Evolutionary conservation across 1,284 basidiomycete genomes (phyloP), one percentile per base, ranked within the genome.

Genomic region (Moniliella sp.): DNA sequence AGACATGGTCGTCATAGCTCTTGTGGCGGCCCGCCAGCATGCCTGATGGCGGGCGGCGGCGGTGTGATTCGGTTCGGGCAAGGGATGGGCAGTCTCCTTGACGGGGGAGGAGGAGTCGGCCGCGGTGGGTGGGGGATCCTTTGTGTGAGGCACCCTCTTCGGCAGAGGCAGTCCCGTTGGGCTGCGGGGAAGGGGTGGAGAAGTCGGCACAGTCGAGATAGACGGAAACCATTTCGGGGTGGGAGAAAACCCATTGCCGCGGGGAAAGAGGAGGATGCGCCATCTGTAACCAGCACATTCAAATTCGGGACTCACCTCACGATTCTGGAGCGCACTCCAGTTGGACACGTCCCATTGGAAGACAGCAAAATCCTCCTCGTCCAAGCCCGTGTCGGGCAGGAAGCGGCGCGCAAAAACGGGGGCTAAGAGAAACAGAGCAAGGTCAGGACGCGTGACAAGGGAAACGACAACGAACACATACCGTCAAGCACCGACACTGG

Each of bases 1-100:
- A 99, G 19, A 93, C 86, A 61, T 99, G 91, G 91, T 91, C 97
- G 28, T 86, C 88, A 61, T 97, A 86, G n/a, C 83, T 81, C 12
- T 82, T 76, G 51, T n/a, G n/a, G n/a, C n/a, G n/a, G n/a, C n/a
- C n/a, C n/a, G n/a, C n/a, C n/a, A n/a, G n/a, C n/a, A n/a, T n/a
- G n/a, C n/a, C n/a, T n/a, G n/a, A n/a, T n/a, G n/a, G n/a, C n/a
- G n/a, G n/a, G n/a, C n/a, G n/a, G n/a, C n/a, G n/a, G n/a, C n/a
- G n/a, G n/a, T n/a, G n/a, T n/a, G n/a, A n/a, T n/a, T n/a, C n/a
- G n/a, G n/a, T n/a, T n/a, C n/a, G n/a, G n/a, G n/a, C n/a, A n/a
- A n/a, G n/a, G n/a, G n/a, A n/a, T n/a, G n/a, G n/a, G n/a, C n/a
- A n/a, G n/a, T n/a, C n/a, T n/a, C n/a, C n/a, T n/a, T n/a, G n/a